phyloP scores from a whole-genome alignment of 305 asterid genomes.

The Lippia alba region DNA sequence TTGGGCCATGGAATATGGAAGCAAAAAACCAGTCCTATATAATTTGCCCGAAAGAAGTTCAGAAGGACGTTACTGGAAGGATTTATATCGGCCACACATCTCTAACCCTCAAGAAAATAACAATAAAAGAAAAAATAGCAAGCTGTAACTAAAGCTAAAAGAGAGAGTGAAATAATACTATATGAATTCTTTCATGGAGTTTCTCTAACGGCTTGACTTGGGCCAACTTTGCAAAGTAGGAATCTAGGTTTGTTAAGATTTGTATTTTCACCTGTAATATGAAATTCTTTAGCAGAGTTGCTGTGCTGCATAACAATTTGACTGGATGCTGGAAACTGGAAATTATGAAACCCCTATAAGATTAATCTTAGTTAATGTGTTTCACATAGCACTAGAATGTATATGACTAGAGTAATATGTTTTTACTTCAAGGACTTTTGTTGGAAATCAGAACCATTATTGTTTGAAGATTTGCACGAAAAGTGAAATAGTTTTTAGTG shows the following conservation, averaged over 20 bases:
- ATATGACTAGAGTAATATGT: background rate
- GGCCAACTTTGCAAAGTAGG: no score
- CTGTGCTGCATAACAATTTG: slow-evolving; percentile 15
- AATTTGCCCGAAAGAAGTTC: no score
- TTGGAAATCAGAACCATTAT: slow-evolving; percentile 5
- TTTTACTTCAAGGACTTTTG: background rate
- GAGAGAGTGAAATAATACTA: no score
- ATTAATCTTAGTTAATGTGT: slow-evolving; percentile 11
- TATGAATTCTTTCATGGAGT: no score
- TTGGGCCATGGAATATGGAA: background rate
- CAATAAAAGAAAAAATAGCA: no score
- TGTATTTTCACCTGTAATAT: background rate
- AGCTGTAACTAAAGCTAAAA: no score
- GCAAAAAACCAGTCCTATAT: no score
- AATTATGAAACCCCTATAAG: background rate
- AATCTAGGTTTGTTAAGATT: background rate
- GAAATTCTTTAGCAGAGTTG: background rate
- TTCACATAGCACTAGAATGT: slow-evolving; percentile 6
- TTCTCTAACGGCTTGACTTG: no score
- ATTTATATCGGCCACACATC: no score
- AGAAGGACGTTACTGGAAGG: no score
- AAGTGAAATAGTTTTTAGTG: slow-evolving; percentile 12
- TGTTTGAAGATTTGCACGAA: background rate
- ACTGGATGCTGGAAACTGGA: slow-evolving; percentile 5
- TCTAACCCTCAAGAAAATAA: no score